Conservation (phyloP, 352 stramenopile species). For the Paralagenidium karlingii region DNA sequence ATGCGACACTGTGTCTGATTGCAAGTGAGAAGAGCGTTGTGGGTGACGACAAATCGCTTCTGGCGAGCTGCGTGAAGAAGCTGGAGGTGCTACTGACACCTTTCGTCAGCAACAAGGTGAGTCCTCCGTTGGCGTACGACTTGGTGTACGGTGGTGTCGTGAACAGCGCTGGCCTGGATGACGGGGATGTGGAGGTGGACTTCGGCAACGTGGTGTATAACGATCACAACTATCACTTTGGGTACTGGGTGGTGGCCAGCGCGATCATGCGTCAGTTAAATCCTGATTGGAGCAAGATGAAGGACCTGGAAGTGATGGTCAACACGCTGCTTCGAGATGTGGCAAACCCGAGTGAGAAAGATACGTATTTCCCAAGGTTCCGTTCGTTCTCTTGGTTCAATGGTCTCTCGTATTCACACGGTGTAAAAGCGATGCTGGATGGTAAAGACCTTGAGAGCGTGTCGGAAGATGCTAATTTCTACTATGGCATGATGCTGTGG, state of each 20-base stretch:
- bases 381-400: slow-evolving; percentile 68
- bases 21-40: slow-evolving; percentile 31
- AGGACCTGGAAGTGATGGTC: slow-evolving; percentile 40
- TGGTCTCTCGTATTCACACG: slow-evolving; percentile 64
- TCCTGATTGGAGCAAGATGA: slow-evolving; percentile 37
- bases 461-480: slow-evolving; percentile 72
- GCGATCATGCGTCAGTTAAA: slow-evolving; percentile 54
- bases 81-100: slow-evolving; percentile 36
- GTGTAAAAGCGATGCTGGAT: slow-evolving; percentile 34
- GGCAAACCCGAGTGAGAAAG: slow-evolving; percentile 33
- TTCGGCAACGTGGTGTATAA: slow-evolving; percentile 76
- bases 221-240: slow-evolving; percentile 76
- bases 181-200: slow-evolving; percentile 32
- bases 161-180: slow-evolving; percentile 27
- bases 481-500: slow-evolving; percentile 72
- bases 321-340: slow-evolving; percentile 62
- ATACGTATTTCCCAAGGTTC: slow-evolving; percentile 48
- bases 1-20: slow-evolving; percentile 63
- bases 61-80: slow-evolving; percentile 37
- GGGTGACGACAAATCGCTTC: slow-evolving; percentile 25
- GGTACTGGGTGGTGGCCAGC: slow-evolving; percentile 50
- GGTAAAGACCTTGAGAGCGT: slow-evolving; percentile 69
- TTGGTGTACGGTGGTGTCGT: slow-evolving; percentile 48
- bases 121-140: slow-evolving; percentile 43
- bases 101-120: slow-evolving; percentile 41